phyloP scores from a whole-genome alignment of 306 rosid species.

The Prunus padus region DNA sequence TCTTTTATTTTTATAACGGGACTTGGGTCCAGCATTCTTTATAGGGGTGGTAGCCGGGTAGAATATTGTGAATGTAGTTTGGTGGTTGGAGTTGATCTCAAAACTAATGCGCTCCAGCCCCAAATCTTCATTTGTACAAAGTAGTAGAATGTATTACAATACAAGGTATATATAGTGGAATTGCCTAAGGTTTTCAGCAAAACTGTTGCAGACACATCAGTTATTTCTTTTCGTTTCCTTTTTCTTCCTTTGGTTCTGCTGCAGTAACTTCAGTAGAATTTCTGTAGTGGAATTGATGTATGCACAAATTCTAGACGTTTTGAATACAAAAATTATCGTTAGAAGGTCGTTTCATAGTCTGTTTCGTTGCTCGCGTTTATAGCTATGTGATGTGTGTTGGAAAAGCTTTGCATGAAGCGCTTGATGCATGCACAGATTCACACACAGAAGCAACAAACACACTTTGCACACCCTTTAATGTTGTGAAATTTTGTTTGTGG shows the following conservation, averaged over 20 bases:
- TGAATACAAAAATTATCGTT: background rate
- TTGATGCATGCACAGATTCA: no score
- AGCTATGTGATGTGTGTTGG: no score
- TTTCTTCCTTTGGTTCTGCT: background rate
- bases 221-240: background rate
- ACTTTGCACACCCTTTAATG: no score
- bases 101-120: conserved; percentile 35
- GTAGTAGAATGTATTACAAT: background rate
- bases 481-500: no score
- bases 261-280: background rate
- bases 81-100: conserved; percentile 28
- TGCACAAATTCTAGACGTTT: background rate
- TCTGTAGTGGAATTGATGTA: background rate
- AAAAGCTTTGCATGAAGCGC: no score
- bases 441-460: no score
- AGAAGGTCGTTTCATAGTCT: background rate
- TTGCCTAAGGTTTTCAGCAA: conserved; percentile 1
- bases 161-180: conserved; percentile 29
- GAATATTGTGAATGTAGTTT: conserved; percentile 32
- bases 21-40: conserved; percentile 34
- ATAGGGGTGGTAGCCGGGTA: conserved; percentile 33
- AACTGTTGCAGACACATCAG: background rate
- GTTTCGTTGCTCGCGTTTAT: background rate
- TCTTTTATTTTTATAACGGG: conserved; percentile 26
- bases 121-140: conserved; percentile 28